Evolutionary conservation across 2,329 filamentous ascomycete species (phyloP), one percentile per base, ranked within the genome.

Genomic region (Pseudocercospora cruenta): DNA sequence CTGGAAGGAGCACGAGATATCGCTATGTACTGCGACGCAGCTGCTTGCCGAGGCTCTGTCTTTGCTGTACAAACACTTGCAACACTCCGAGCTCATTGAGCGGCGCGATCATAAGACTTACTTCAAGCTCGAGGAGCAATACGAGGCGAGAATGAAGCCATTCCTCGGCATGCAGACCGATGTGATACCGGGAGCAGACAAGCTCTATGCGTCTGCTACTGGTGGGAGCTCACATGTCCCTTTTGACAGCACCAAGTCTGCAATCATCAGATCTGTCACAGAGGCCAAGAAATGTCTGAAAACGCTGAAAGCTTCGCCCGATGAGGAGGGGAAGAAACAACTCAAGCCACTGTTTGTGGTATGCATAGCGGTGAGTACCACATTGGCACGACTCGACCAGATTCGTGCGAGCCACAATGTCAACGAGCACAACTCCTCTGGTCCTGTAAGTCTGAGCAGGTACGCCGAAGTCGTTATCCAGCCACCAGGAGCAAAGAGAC

Each of bases 121-220:
- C 76, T 87, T 88, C 64, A 86, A 85, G 16, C 86, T 91, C 64
- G 79, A 83, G 33, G 81, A 93, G 4, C 88, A 92, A 12, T 94
- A 95, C 77, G 91, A 95, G 70, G 81, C 96, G 9, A 90, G 94
- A 65, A 95, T 96, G 92, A 91, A 91, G 73, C 92, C 93, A 0
- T 97, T 96, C 74, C 82, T 90, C 0, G 77, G 82, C 7, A 85
- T 96, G 63, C 85, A 86, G 9, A 83, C 92, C 1, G 91, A 92
- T 0, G 85, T 64, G 2, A 55, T 63, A 33, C 61, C 65, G 5
- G 31, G 39, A 21, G 60, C 60, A 62, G 33, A 22, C 4, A 19
- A 22, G 19, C 53, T 62, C 22, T 26, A 43, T 26, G 49, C 31
- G 12, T 24, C 49, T 24, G 14, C 53, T 3, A 22, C 2, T 28